Percentiles rank a stretch among this genome's conserved stretches.
Conservation (phyloP, 352 stramenopile genomes). For the Elongisporangium anandrum region DNA sequence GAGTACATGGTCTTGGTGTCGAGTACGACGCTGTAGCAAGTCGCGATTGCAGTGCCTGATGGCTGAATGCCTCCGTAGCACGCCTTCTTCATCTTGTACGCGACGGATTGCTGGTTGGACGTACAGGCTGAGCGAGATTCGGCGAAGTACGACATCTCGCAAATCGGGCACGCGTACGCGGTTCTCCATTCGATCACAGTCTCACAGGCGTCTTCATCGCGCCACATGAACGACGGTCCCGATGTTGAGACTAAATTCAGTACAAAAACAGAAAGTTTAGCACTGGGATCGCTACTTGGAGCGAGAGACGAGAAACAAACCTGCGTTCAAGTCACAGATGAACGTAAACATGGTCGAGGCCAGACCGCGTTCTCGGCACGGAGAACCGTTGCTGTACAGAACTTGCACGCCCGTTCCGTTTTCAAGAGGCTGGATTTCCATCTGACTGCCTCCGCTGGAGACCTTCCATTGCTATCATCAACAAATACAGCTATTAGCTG, state of each 20-base stretch:
- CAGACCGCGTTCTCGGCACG: slow-evolving; percentile 38
- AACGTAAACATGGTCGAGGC: slow-evolving; percentile 61
- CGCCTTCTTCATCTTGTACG: slow-evolving; percentile 44
- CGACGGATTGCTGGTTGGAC: slow-evolving; percentile 50
- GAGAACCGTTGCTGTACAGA: slow-evolving; percentile 42
- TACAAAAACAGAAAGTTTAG: too few relatives aligned
- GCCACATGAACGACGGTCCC: slow-evolving; percentile 14
- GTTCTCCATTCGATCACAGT: slow-evolving; percentile 66
- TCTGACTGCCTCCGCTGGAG: slow-evolving; percentile 51
- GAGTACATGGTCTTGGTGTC: slow-evolving; percentile 69
- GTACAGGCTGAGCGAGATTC: slow-evolving; percentile 61
- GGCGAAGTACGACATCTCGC: slow-evolving; percentile 52
- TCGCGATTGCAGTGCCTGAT: slow-evolving; percentile 40
- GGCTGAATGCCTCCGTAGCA: slow-evolving; percentile 55
- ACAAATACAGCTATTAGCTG: slow-evolving; percentile 2
- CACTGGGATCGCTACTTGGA: background rate
- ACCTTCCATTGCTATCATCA: slow-evolving; percentile 63
- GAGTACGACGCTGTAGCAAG: slow-evolving; percentile 67
- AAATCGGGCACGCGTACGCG: slow-evolving; percentile 63
- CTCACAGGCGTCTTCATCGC: slow-evolving; percentile 47
- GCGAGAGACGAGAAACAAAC: slow-evolving; percentile 12
- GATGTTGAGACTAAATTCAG: background rate
- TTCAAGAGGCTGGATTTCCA: slow-evolving; percentile 49
- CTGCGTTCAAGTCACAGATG: slow-evolving; percentile 62
- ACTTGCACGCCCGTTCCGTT: slow-evolving; percentile 62